Percentiles rank a stretch among this genome's conserved stretches.
These are phyloP conservation scores for Talaromyces thailandensis DNA, from an alignment of 495 filamentous ascomycete genomes.

Conservation along the genomic window DNA sequence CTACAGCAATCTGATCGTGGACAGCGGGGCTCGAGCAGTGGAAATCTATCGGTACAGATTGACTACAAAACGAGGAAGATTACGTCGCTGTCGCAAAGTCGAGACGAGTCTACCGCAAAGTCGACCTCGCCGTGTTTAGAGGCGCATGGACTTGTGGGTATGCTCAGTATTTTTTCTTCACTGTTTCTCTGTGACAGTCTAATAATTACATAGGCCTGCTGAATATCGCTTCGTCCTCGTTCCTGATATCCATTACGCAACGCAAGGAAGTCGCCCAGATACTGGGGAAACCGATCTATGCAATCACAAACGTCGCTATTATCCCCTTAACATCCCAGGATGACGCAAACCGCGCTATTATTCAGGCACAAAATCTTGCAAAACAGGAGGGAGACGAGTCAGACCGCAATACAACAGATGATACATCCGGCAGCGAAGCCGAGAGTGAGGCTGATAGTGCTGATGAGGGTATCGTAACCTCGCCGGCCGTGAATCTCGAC, in stretches of 20 bases:
- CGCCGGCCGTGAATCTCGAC: conserved; percentile 15
- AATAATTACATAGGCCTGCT: conserved; percentile 49
- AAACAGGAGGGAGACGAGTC: conserved; percentile 16
- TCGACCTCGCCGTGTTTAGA: conserved; percentile 45
- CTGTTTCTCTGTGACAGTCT: neutral
- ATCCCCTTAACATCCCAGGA: conserved; percentile 71
- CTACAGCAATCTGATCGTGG: conserved; percentile 58
- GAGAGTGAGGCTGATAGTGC: conserved; percentile 29
- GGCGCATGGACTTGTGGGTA: conserved; percentile 80
- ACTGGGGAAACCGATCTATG: conserved; percentile 71
- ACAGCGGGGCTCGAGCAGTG: conserved; percentile 31
- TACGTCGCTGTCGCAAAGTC: conserved; percentile 28
- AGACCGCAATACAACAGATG: conserved; percentile 11
- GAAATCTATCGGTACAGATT: conserved; percentile 50
- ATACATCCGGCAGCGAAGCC: conserved; percentile 22
- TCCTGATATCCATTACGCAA: conserved; percentile 73
- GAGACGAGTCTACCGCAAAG: conserved; percentile 27
- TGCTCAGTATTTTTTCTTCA: too few species aligned
- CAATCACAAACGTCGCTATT: conserved; percentile 75
- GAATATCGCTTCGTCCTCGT: conserved; percentile 64
- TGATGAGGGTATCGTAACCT: conserved; percentile 24
- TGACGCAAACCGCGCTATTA: conserved; percentile 64
- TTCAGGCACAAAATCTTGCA: conserved; percentile 46
- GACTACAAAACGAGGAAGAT: conserved; percentile 64
- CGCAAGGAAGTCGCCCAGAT: conserved; percentile 85